These are phyloP conservation scores for Perkinsus olseni DNA, from an alignment of 169 alveolate genomes.

Conservation along the genomic window DNA sequence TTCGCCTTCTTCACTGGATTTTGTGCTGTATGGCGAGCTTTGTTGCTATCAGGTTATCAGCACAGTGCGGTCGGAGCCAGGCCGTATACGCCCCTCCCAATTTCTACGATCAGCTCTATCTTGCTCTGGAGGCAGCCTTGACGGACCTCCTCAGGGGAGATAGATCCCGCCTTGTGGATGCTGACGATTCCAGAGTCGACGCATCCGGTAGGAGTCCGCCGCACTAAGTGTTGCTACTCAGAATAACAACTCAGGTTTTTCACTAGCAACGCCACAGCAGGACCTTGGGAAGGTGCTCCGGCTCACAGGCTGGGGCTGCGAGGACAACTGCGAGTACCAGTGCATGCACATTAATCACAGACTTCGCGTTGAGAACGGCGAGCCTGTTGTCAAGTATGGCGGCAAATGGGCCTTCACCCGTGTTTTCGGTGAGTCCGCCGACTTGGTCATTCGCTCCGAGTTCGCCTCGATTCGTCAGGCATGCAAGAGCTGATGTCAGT, in stretches of 20 bases:
- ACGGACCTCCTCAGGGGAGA: not conserved
- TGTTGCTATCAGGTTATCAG: not conserved
- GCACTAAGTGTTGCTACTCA: not conserved
- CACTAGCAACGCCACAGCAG: not conserved
- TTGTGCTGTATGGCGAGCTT: too few relatives aligned
- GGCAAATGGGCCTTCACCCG: not conserved
- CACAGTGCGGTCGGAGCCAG: not conserved
- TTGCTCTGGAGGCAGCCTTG: not conserved
- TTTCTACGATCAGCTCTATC: not conserved
- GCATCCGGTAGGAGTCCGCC: not conserved
- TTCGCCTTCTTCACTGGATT: too few relatives aligned
- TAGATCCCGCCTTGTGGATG: not conserved
- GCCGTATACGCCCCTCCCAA: not conserved
- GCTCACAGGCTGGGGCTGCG: not conserved
- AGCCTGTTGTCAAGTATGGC: not conserved
- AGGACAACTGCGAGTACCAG: not conserved
- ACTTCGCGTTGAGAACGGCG: not conserved
- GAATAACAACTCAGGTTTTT: not conserved
- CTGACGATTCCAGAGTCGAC: not conserved
- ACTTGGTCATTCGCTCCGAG: not conserved
- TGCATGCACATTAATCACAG: not conserved
- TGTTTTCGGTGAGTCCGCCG: not conserved
- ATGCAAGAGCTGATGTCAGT: conserved; percentile 1
- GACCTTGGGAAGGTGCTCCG: not conserved
- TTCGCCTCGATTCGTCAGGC: not conserved